Conservation (phyloP, 2,329 filamentous ascomycete genomes). For the Diaporthe helianthi region DNA sequence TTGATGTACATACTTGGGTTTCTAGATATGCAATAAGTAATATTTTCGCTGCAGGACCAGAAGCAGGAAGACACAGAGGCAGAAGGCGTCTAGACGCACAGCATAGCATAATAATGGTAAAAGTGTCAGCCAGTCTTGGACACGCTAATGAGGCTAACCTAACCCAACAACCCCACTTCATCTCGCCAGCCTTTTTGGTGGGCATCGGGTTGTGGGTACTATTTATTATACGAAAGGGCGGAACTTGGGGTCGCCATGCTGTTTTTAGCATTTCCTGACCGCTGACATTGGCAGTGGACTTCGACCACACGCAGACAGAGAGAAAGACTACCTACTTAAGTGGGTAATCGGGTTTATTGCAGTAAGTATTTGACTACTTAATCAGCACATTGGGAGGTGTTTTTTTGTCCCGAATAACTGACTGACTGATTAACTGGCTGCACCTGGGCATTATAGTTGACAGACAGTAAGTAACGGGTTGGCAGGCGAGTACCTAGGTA, state of each 20-base stretch:
- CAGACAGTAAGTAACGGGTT: too few species aligned
- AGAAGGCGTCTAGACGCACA: not conserved
- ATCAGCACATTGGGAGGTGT: not conserved
- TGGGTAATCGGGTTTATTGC: too few species aligned
- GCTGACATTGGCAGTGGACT: not conserved
- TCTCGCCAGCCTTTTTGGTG: conserved; percentile 15
- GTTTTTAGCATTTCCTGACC: conserved; percentile 13
- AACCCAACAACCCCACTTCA: conserved; percentile 25
- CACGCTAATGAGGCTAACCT: conserved; percentile 14
- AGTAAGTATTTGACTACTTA: not conserved
- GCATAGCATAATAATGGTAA: too few species aligned
- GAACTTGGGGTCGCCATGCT: conserved; percentile 6
- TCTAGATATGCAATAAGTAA: not conserved
- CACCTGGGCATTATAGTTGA: too few species aligned
- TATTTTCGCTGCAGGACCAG: not conserved
- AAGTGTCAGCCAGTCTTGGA: conserved; percentile 6
- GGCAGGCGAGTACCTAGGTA: not conserved
- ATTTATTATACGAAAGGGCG: conserved; percentile 23
- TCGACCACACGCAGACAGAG: not conserved
- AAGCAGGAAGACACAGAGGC: not conserved
- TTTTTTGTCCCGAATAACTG: not conserved
- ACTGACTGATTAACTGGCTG: not conserved
- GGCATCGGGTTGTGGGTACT: conserved; percentile 3
- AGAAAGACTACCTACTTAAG: too few species aligned
- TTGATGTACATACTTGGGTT: not conserved